A percentile compares a stretch with the other conserved stretches of the same genome.
Conservation (phyloP, 2,329 filamentous ascomycete species). For the Ophiocordyceps sinensis region DNA sequence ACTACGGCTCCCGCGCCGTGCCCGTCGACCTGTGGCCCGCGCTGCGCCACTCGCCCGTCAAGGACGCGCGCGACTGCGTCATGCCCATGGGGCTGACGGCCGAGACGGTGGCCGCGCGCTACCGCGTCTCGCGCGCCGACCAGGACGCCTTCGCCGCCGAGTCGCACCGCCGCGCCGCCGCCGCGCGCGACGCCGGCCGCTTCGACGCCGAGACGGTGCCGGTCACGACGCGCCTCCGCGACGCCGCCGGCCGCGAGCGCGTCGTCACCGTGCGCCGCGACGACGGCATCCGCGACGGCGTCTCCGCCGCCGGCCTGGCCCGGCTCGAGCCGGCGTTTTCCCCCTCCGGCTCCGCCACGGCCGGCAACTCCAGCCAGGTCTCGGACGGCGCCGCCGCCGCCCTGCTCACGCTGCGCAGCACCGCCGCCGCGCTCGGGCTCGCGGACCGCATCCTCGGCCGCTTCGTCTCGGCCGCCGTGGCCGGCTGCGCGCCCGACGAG, state of each 20-base stretch:
- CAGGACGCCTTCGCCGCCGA: constrained; percentile 72
- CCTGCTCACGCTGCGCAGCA: constrained; percentile 72
- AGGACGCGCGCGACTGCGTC: constrained; percentile 71
- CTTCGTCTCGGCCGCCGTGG: constrained; percentile 63
- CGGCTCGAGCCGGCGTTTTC: constrained; percentile 80
- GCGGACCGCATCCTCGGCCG: constrained; percentile 58
- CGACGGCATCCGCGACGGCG: constrained; percentile 64
- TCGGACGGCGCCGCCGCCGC: constrained; percentile 77
- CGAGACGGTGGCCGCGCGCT: constrained; percentile 74
- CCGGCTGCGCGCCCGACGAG: constrained; percentile 74
- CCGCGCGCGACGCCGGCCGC: constrained; percentile 51
- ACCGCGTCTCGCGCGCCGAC: constrained; percentile 57
- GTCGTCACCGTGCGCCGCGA: constrained; percentile 58
- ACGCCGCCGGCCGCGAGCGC: constrained; percentile 44
- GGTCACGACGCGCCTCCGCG: constrained; percentile 55
- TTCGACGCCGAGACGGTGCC: constrained; percentile 73
- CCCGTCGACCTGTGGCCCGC: constrained; percentile 68
- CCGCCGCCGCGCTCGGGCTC: constrained; percentile 60
- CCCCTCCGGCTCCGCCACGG: constrained; percentile 60
- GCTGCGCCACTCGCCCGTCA: constrained; percentile 45
- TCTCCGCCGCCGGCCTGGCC: constrained; percentile 54
- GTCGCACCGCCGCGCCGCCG: constrained; percentile 58
- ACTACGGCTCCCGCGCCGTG: constrained; percentile 77
- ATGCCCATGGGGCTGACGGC: constrained; percentile 89
- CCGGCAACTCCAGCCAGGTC: constrained; percentile 76